Percentiles rank a stretch among this genome's conserved stretches.
Evolutionary conservation across 108 stramenopile genomes (phyloP).

Genomic region (Pinguiococcus pyrenoidosus): DNA sequence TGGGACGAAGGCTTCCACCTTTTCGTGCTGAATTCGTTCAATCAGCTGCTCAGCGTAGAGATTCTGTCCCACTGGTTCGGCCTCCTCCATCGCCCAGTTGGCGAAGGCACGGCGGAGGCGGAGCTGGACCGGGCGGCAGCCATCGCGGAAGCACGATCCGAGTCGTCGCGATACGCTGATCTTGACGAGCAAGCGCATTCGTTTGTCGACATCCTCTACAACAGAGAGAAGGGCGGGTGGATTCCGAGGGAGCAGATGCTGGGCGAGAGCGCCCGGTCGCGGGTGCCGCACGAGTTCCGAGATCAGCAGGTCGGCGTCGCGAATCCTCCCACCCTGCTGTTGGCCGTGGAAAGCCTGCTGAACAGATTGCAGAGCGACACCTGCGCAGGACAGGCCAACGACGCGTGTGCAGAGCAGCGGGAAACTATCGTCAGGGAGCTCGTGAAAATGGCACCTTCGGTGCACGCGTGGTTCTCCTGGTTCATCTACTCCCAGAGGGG

Average conservation of each 20-base stretch:
- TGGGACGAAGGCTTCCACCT: conserved; percentile 49
- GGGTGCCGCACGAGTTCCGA: conserved; percentile 31
- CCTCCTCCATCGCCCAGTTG: conserved; percentile 20
- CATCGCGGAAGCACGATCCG: background rate
- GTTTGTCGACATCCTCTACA: background rate
- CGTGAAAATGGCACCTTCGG: no score
- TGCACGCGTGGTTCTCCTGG: no score
- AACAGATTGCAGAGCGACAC: no score
- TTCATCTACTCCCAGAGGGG: no score
- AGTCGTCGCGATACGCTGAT: no score
- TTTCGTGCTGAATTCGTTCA: background rate
- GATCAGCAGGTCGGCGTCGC: conserved; percentile 36
- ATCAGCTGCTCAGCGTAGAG: conserved; percentile 13
- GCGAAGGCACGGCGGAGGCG: background rate
- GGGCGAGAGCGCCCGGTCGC: conserved; percentile 17
- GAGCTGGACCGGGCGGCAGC: background rate
- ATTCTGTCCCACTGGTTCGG: conserved; percentile 32
- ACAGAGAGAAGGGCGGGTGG: conserved; percentile 18
- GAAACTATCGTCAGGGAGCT: no score
- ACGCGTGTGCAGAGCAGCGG: no score
- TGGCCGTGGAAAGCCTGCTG: conserved; percentile 23
- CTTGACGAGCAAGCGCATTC: background rate
- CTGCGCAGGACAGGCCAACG: no score
- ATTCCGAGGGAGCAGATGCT: conserved; percentile 38
- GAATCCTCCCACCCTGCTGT: conserved; percentile 40